These are phyloP conservation scores for Aspergillus glaucus DNA, from an alignment of 2,329 filamentous ascomycete genomes.

Conservation along the genomic window DNA sequence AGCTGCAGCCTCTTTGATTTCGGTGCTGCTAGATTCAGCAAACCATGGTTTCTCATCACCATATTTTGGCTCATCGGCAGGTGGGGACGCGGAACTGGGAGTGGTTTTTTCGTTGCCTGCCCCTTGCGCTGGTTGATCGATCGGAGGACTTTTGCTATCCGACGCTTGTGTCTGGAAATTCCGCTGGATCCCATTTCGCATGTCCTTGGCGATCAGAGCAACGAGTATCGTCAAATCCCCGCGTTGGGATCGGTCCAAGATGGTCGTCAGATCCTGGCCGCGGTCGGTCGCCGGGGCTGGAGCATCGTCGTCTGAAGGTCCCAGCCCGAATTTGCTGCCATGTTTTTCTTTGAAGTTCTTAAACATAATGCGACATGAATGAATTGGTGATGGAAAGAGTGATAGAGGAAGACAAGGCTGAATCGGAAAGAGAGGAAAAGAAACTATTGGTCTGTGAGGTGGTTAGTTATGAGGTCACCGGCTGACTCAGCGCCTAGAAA, in stretches of 20 bases:
- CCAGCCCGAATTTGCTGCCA: conserved; percentile 23
- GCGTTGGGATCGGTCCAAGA: conserved; percentile 37
- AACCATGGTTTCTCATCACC: conserved; percentile 5
- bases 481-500: conserved; percentile 17
- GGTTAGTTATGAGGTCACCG: conserved; percentile 11
- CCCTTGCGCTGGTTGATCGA: conserved; percentile 9
- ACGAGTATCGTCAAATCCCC: conserved; percentile 38
- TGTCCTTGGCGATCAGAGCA: conserved; percentile 33
- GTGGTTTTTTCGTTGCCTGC: conserved; percentile 21
- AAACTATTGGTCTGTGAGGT: neutral
- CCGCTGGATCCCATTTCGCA: conserved; percentile 33
- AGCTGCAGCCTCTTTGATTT: conserved; percentile 51
- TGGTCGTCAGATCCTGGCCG: conserved; percentile 37
- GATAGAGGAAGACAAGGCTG: neutral
- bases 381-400: neutral
- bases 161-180: conserved; percentile 28
- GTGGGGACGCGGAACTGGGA: neutral
- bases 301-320: conserved; percentile 16
- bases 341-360: conserved; percentile 29
- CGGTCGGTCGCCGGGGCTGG: conserved; percentile 14
- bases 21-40: conserved; percentile 7
- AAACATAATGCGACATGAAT: conserved; percentile 17
- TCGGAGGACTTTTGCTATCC: conserved; percentile 4
- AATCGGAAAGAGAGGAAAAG: neutral
- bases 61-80: conserved; percentile 1